These are phyloP conservation scores for Chaetothyriales sp. DNA, from an alignment of 2,329 filamentous ascomycete genomes.

Conservation along the genomic window DNA sequence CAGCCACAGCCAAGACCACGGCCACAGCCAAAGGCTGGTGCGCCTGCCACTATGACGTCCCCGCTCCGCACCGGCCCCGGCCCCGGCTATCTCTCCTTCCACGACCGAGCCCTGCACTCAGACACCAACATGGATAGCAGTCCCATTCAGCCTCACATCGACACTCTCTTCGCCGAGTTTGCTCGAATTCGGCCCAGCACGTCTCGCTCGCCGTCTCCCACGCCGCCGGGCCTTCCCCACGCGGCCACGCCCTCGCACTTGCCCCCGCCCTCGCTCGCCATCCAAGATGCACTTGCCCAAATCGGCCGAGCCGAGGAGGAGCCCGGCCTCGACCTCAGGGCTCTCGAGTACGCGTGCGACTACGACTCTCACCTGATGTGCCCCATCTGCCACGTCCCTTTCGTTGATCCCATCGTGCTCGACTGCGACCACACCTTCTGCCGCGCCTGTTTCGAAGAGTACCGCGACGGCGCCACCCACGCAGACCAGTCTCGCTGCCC, in stretches of 20 bases:
- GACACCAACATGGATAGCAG: slow-evolving; percentile 7
- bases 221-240: slow-evolving; percentile 6
- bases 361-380: slow-evolving; percentile 50
- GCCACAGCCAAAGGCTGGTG: background rate
- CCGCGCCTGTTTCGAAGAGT: slow-evolving; percentile 41
- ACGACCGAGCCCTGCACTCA: background rate
- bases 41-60: background rate
- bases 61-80: background rate
- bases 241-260: slow-evolving; percentile 1
- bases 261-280: slow-evolving; percentile 1
- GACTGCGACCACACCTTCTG: slow-evolving; percentile 54
- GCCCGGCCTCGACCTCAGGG: slow-evolving; percentile 34
- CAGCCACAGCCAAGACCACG: background rate
- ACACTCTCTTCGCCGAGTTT: slow-evolving; percentile 17
- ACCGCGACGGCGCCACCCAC: slow-evolving; percentile 8
- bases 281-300: background rate
- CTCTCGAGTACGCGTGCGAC: slow-evolving; percentile 43
- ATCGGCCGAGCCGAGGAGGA: background rate
- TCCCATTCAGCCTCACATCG: slow-evolving; percentile 13
- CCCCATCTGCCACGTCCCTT: slow-evolving; percentile 50
- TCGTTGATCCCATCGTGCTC: slow-evolving; percentile 44
- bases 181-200: slow-evolving; percentile 12
- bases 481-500: slow-evolving; percentile 34
- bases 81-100: background rate
- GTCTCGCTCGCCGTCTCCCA: slow-evolving; percentile 11